phyloP scores from a whole-genome alignment of 305 asterid genomes.

The Solanum hybrid region DNA sequence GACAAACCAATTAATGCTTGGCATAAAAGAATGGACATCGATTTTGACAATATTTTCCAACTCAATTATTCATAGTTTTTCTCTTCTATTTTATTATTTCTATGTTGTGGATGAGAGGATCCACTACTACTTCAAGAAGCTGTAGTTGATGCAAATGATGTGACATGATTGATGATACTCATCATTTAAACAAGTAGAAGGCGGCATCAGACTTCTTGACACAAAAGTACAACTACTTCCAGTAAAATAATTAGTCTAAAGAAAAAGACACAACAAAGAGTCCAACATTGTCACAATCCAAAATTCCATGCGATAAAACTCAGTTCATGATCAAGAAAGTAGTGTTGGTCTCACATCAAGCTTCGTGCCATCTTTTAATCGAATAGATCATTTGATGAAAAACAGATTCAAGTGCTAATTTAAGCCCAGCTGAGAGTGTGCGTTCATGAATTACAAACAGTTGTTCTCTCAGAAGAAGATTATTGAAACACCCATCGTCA shows the following conservation, averaged over 20 bases:
- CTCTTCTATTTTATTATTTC: not conserved
- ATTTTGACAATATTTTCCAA: not conserved
- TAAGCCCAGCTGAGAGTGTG: not conserved
- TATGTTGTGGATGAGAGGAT: not conserved
- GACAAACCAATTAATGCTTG: not conserved
- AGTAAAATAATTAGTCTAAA: not conserved
- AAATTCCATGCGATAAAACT: not conserved
- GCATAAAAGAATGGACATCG: not conserved
- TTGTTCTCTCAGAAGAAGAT: slow-evolving; percentile 49
- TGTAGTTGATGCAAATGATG: not conserved
- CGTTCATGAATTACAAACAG: not conserved
- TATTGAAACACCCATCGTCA: slow-evolving; percentile 67
- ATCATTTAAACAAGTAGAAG: not conserved
- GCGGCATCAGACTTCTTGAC: not conserved
- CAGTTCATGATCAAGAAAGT: not conserved
- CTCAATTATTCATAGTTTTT: not conserved
- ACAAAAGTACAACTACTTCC: not conserved
- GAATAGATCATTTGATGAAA: not conserved
- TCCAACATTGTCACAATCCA: not conserved
- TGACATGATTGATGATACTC: not conserved
- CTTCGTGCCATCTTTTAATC: not conserved
- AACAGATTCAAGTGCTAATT: not conserved
- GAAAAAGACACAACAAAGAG: not conserved
- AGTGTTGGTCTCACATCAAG: not conserved
- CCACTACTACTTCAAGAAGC: not conserved